Evolutionary conservation across 192 early-diverging fungal species (phyloP).

Genomic region (Linnemannia hyalina): DNA sequence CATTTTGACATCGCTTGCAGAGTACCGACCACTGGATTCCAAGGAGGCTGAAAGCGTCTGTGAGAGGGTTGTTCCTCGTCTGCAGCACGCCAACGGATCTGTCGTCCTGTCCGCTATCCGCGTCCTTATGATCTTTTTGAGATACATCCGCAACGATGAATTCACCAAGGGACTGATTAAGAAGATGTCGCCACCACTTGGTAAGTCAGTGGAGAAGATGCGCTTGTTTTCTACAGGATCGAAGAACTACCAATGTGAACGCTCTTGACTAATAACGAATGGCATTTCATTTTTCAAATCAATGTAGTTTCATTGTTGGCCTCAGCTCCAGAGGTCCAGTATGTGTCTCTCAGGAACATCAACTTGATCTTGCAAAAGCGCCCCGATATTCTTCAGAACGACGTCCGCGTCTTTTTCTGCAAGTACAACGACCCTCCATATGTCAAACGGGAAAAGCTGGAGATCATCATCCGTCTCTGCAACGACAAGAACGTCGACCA

Average conservation of each 20-base stretch:
- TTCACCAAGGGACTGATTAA: constrained; percentile 77
- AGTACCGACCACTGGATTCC: constrained; percentile 79
- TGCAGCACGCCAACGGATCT: constrained; percentile 97
- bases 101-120: constrained; percentile 94
- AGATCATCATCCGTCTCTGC: constrained; percentile 92
- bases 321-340: constrained; percentile 94
- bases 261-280: no score
- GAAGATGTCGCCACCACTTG: constrained; percentile 96
- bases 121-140: constrained; percentile 84
- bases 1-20: constrained; percentile 87
- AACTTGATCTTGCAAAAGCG: constrained; percentile 94
- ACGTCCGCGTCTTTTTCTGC: constrained; percentile 97
- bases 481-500: constrained; percentile 91
- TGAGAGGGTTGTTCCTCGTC: constrained; percentile 90
- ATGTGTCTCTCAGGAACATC: constrained; percentile 97
- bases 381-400: constrained; percentile 87
- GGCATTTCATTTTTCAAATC: background rate
- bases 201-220: constrained; percentile 51
- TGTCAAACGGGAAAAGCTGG: constrained; percentile 96
- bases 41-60: constrained; percentile 91
- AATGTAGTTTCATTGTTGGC: constrained; percentile 83
- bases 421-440: constrained; percentile 99
- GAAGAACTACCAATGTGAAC: background rate
- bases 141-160: constrained; percentile 76
- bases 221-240: no score